Base-by-base conservation (phyloP, 2,329 filamentous ascomycete species). In the Diaporthe eres region DNA sequence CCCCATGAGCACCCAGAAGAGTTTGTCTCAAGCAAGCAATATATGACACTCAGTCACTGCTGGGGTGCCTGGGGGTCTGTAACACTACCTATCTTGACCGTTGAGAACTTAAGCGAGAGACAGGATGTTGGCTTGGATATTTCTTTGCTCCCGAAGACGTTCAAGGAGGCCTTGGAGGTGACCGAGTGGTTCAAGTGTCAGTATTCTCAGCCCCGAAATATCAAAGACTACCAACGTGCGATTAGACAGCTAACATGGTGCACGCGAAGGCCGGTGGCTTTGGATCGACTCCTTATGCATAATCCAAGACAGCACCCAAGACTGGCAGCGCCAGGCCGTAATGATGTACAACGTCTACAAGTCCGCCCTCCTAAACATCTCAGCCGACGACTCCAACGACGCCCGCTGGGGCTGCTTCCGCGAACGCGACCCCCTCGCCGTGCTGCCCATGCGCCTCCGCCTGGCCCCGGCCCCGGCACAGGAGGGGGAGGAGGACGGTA, bases 241-340 rank as follows among this genome's bases (percentile, higher is more conserved):
- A n/a, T 7, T 8, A 13, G 22, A 13, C 19, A 42, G 6, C 51
- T 60, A 12, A 75, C 73, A 12, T 19, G 51, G 34, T 65, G 5
- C 44, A 37, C 13, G 8, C 42, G 25, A 25, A 25, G 51, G 73
- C 7, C 68, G 71, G 37, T 77, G 61, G 47, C 58, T 77, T 7
- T 73, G 71, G 71, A 73, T 73, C n/a, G 71, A 73, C 22, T 72
- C 71, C 34, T 44, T 72, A 3, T 72, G 57, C 34, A 72, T 77
- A 28, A n/a, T 76, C 37, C 76, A 77, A 39, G 70, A 77, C 22
- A 71, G 60, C n/a, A 15, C 57, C 5, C 31, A 57, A 9, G 76
- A 77, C n/a, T 77, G 76, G 76, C 55, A 72, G 19, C 44, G 44
- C 6, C 75, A 77, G 68, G 72, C 76, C 5, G 67, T 75, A n/a